Percentiles rank a stretch among this genome's conserved stretches.
These are phyloP conservation scores for Cyclotella sp. DNA, from an alignment of 108 stramenopile genomes.

Conservation along the genomic window DNA sequence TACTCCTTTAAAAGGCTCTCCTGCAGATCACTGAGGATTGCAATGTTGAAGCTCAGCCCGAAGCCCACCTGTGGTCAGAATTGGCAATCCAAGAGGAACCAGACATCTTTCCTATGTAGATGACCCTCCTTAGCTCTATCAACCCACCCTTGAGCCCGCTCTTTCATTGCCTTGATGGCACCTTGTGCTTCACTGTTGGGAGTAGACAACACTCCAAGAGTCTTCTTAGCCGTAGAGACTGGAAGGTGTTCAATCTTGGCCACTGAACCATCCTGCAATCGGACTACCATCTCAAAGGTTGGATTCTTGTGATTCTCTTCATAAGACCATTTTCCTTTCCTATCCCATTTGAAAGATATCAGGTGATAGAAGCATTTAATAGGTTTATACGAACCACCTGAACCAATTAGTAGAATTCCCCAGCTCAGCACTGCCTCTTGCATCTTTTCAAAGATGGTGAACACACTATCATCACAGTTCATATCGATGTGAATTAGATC, in stretches of 20 bases:
- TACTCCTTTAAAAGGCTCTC: neutral
- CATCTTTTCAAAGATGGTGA: neutral
- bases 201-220: conserved; percentile 5
- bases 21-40: neutral
- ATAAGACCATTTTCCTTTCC: conserved; percentile 12
- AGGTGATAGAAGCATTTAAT: conserved; percentile 4
- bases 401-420: neutral
- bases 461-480: neutral
- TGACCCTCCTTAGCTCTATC: neutral
- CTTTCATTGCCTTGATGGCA: no score
- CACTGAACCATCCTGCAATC: neutral
- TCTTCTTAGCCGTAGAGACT: neutral
- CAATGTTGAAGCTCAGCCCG: conserved; percentile 11
- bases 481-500: conserved; percentile 20
- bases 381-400: no score
- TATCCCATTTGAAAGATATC: neutral
- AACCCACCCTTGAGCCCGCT: neutral
- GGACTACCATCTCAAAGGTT: neutral
- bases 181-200: neutral
- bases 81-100: conserved; percentile 8
- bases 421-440: conserved; percentile 5
- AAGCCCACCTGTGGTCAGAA: conserved; percentile 11
- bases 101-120: neutral
- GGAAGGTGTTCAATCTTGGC: neutral
- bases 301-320: neutral